Conservation (phyloP, 1,139 yeast species). For the Pichia sp. region DNA sequence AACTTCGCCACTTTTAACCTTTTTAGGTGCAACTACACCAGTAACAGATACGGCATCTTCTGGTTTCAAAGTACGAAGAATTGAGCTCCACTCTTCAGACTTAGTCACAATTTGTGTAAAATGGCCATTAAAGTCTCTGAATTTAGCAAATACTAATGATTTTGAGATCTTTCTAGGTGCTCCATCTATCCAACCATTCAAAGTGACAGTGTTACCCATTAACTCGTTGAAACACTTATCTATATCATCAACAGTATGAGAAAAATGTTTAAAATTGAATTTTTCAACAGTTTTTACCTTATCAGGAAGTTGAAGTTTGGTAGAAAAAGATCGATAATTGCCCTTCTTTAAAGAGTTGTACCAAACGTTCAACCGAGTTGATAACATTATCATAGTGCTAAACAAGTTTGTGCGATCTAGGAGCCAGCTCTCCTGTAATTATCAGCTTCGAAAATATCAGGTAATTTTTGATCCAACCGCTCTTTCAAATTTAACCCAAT, state of each 20-base stretch:
- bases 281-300: constrained; percentile 17
- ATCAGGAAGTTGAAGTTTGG: constrained; percentile 15
- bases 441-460: too few relatives aligned
- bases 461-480: too few relatives aligned
- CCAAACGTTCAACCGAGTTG: neutral
- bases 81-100: constrained; percentile 31
- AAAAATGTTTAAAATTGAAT: constrained; percentile 28
- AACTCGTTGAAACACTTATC: constrained; percentile 4
- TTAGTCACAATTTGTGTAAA: constrained; percentile 59
- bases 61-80: constrained; percentile 45
- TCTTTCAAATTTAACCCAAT: too few relatives aligned
- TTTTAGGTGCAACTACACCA: constrained; percentile 41
- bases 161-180: constrained; percentile 63
- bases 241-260: constrained; percentile 28
- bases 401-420: too few relatives aligned
- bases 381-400: too few relatives aligned
- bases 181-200: constrained; percentile 78
- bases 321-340: neutral
- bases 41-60: constrained; percentile 75
- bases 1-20: constrained; percentile 23
- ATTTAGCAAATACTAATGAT: constrained; percentile 53
- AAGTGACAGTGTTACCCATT: constrained; percentile 21
- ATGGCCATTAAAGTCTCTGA: constrained; percentile 69
- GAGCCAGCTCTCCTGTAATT: too few relatives aligned
- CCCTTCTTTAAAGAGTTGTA: neutral